These are phyloP conservation scores for Trifolium dubium DNA, from an alignment of 306 rosid species.

Conservation along the genomic window DNA sequence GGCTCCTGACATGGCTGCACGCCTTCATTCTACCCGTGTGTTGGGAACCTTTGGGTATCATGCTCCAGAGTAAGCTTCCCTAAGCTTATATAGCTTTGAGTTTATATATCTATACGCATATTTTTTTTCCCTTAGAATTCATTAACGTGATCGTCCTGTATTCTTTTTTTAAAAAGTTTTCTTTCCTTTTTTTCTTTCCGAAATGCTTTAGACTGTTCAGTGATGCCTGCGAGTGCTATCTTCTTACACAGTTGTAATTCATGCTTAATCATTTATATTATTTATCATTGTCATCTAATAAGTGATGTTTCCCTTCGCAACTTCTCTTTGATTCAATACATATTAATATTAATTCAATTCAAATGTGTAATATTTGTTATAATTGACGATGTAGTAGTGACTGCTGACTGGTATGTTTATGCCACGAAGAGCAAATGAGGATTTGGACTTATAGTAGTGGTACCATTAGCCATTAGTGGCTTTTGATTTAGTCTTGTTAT, in stretches of 20 bases:
- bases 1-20: constrained; percentile 86
- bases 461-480: neutral
- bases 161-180: neutral
- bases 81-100: constrained; percentile 11
- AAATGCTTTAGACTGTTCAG: neutral
- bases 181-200: neutral
- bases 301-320: constrained; percentile 4
- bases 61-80: constrained; percentile 70
- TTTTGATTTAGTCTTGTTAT: constrained; percentile 11
- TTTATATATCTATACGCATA: constrained; percentile 8
- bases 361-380: constrained; percentile 19
- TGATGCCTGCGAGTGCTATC: constrained; percentile 17
- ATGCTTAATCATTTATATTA: neutral
- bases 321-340: constrained; percentile 18
- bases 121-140: neutral
- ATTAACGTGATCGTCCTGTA: constrained; percentile 8
- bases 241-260: constrained; percentile 20
- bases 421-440: constrained; percentile 9
- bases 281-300: neutral
- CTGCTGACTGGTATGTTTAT: constrained; percentile 20
- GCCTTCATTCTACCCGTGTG: constrained; percentile 79
- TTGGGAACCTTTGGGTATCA: constrained; percentile 82
- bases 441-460: neutral
- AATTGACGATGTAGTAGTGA: constrained; percentile 19
- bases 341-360: constrained; percentile 27